phyloP scores from a whole-genome alignment of 2,329 filamentous ascomycete genomes.

The Colletotrichum sp. region DNA sequence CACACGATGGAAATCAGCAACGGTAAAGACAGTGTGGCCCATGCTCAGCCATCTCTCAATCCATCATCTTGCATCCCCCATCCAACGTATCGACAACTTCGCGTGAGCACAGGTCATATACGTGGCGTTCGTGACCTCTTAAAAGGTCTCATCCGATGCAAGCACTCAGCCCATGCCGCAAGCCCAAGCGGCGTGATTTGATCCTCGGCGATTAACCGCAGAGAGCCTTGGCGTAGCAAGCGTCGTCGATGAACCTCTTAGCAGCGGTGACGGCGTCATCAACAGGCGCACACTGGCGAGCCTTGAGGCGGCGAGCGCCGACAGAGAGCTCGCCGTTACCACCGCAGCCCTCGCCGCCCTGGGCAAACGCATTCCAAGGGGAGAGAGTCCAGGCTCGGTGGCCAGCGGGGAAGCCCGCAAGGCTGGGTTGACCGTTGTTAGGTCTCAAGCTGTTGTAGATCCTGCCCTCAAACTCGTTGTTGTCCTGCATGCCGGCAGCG shows the following conservation, averaged over 20 bases:
- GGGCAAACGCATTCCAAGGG: not conserved
- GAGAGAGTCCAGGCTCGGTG: not conserved
- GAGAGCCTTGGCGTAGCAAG: not conserved
- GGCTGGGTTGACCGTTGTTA: not conserved
- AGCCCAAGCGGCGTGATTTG: not conserved
- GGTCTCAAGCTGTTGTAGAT: not conserved
- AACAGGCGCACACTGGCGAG: not conserved
- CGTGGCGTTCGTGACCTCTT: not conserved
- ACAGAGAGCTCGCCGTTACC: not conserved
- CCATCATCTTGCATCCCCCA: not conserved
- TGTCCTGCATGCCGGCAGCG: not conserved
- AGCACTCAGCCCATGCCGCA: not conserved
- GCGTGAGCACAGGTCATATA: accelerated
- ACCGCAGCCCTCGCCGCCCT: not conserved
- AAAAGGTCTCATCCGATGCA: accelerated
- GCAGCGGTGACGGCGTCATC: not conserved
- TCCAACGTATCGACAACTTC: not conserved
- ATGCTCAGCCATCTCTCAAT: not conserved
- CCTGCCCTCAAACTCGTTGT: not conserved
- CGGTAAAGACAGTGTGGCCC: not conserved
- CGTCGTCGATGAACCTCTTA: not conserved
- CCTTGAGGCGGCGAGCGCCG: not conserved
- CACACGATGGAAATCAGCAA: not conserved
- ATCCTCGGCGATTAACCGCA: not conserved
- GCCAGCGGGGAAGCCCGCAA: not conserved